Evolutionary conservation across 495 filamentous ascomycete genomes (phyloP).

Genomic region (Aspergillus biplanus): DNA sequence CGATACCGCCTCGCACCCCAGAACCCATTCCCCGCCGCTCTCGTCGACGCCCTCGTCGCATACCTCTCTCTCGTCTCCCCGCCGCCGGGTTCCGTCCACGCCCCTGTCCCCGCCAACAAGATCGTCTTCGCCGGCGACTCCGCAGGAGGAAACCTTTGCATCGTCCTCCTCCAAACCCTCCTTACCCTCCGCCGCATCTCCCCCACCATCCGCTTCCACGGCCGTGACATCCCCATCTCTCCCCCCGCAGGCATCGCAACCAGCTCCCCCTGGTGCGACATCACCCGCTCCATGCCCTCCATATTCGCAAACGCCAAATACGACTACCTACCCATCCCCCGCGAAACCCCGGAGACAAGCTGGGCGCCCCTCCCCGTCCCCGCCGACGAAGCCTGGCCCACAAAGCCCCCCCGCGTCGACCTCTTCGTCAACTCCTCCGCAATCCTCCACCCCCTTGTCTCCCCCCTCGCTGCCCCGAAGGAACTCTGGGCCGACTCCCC

Average conservation of each 20-base stretch:
- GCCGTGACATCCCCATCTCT: constrained; percentile 58
- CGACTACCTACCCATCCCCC: constrained; percentile 72
- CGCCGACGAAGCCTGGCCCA: constrained; percentile 70
- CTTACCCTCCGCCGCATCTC: constrained; percentile 66
- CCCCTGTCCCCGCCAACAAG: constrained; percentile 65
- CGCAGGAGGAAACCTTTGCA: constrained; percentile 77
- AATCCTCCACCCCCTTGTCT: constrained; percentile 75
- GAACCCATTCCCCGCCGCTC: constrained; percentile 76
- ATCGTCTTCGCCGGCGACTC: constrained; percentile 87
- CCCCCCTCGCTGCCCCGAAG: constrained; percentile 60
- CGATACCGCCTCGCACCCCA: constrained; percentile 91
- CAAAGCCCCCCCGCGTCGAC: constrained; percentile 66
- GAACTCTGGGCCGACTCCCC: constrained; percentile 67
- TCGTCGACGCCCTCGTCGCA: constrained; percentile 80
- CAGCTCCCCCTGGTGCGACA: constrained; percentile 76
- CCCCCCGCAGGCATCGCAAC: constrained; percentile 71
- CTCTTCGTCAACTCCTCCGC: constrained; percentile 68
- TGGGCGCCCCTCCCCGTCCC: constrained; percentile 41
- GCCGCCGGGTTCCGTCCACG: constrained; percentile 71
- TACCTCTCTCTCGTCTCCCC: constrained; percentile 87
- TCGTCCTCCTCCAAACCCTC: constrained; percentile 73
- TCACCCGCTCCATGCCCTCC: constrained; percentile 75
- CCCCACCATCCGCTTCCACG: constrained; percentile 65
- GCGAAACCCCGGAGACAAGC: constrained; percentile 32
- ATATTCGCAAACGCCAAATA: constrained; percentile 61